Evolutionary conservation across 768 basidiomycete genomes (phyloP).

Genomic region (Mycena vulgaris): DNA sequence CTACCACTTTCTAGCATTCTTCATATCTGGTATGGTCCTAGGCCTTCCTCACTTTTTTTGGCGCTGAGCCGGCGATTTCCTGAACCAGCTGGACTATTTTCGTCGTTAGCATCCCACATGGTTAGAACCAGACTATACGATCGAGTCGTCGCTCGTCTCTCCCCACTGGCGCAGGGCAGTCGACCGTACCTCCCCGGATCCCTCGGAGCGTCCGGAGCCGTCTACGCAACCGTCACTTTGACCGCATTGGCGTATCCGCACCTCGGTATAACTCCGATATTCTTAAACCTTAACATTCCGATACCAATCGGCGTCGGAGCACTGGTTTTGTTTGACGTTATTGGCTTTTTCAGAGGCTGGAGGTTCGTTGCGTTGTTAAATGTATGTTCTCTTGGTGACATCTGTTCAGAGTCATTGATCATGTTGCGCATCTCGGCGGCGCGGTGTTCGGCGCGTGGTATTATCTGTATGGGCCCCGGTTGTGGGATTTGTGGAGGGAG

Average conservation of each 20-base stretch:
- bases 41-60: no score
- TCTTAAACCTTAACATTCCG: constrained; percentile 69
- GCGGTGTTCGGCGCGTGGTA: constrained; percentile 73
- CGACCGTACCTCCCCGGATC: constrained; percentile 53
- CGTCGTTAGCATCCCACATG: constrained; percentile 69
- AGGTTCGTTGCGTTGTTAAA: constrained; percentile 55
- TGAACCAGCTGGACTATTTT: constrained; percentile 67
- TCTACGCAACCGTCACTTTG: constrained; percentile 69
- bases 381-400: neutral
- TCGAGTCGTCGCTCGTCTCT: constrained; percentile 30
- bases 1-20: constrained; percentile 76
- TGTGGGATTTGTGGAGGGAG: constrained; percentile 42
- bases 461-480: constrained; percentile 60
- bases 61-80: neutral
- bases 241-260: constrained; percentile 73
- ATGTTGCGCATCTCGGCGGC: constrained; percentile 79
- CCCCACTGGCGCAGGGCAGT: constrained; percentile 27
- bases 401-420: constrained; percentile 63
- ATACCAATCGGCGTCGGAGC: constrained; percentile 71
- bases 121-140: constrained; percentile 54
- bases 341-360: constrained; percentile 76
- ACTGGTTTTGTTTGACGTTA: constrained; percentile 64
- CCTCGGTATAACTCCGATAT: constrained; percentile 65
- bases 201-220: constrained; percentile 75
- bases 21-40: constrained; percentile 59